Evolutionary conservation across 495 filamentous ascomycete species (phyloP).

Genomic region (Daldinia childiae): DNA sequence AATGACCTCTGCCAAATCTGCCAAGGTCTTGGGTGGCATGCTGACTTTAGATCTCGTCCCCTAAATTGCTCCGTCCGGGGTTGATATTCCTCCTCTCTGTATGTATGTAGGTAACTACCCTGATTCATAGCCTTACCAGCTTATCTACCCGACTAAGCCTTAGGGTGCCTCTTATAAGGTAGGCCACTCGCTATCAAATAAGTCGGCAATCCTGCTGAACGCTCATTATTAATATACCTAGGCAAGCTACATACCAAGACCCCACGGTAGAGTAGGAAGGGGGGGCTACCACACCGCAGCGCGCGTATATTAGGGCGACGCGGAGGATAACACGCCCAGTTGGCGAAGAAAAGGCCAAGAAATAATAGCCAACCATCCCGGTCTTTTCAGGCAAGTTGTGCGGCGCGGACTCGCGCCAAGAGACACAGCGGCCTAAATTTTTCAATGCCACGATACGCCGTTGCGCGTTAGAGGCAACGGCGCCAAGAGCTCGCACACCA

Average conservation of each 20-base stretch:
- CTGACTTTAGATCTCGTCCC: slow-evolving; percentile 30
- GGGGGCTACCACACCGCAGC: not conserved
- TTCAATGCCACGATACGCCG: slow-evolving; percentile 27
- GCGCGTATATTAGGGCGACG: not conserved
- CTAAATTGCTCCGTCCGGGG: slow-evolving; percentile 25
- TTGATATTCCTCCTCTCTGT: slow-evolving; percentile 11
- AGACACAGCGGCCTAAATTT: slow-evolving; percentile 17
- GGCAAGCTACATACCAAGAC: not conserved
- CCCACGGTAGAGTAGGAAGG: not conserved
- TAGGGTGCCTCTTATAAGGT: slow-evolving; percentile 1
- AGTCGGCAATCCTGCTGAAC: not conserved
- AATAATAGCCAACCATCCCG: not conserved
- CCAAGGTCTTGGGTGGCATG: slow-evolving; percentile 42
- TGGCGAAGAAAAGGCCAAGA: slow-evolving; percentile 35
- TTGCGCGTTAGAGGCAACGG: slow-evolving; percentile 8
- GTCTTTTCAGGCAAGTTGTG: slow-evolving; percentile 4
- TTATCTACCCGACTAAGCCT: not conserved
- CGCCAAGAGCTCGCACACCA: slow-evolving; percentile 20
- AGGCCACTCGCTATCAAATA: not conserved
- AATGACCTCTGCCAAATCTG: slow-evolving; percentile 35
- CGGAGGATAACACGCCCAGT: slow-evolving; percentile 26
- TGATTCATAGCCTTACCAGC: not conserved
- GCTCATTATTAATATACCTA: not conserved
- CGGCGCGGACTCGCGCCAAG: slow-evolving; percentile 31
- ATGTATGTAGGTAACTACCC: not conserved